Evolutionary conservation across 306 rosid species (phyloP).

Genomic region (Lathyrus sativus): DNA sequence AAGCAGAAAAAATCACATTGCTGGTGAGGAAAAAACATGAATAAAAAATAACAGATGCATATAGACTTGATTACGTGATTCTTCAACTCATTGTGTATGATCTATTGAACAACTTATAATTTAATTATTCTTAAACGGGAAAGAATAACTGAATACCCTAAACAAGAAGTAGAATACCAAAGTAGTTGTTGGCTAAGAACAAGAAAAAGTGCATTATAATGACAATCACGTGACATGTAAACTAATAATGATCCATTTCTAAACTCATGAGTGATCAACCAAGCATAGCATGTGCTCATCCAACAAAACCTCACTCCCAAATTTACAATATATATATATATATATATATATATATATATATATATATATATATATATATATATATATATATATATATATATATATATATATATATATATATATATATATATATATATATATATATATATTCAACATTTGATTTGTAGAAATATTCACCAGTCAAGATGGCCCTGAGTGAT

Average conservation of each 20-base stretch:
- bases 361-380: too few species aligned
- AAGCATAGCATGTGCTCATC: conserved; percentile 40
- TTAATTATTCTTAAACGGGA: too few species aligned
- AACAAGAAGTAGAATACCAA: not conserved
- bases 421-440: too few species aligned
- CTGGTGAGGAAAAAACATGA: too few species aligned
- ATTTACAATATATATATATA: not conserved
- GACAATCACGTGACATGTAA: conserved; percentile 46
- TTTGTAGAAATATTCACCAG: not conserved
- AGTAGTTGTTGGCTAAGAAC: conserved; percentile 15
- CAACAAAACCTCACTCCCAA: conserved; percentile 14
- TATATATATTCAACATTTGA: conserved; percentile 5
- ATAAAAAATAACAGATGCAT: too few species aligned
- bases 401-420: too few species aligned
- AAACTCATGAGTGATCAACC: conserved; percentile 25
- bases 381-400: too few species aligned
- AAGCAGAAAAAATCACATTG: too few species aligned
- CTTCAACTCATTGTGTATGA: not conserved
- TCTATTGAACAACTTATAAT: not conserved
- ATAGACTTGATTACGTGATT: too few species aligned
- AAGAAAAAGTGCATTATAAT: conserved; percentile 13
- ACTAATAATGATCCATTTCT: conserved; percentile 29
- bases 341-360: too few species aligned
- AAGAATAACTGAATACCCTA: not conserved
- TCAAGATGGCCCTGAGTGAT: conserved; percentile 3